Base-by-base conservation (phyloP, 2,329 filamentous ascomycete genomes). In the Coleophoma crateriformis region DNA sequence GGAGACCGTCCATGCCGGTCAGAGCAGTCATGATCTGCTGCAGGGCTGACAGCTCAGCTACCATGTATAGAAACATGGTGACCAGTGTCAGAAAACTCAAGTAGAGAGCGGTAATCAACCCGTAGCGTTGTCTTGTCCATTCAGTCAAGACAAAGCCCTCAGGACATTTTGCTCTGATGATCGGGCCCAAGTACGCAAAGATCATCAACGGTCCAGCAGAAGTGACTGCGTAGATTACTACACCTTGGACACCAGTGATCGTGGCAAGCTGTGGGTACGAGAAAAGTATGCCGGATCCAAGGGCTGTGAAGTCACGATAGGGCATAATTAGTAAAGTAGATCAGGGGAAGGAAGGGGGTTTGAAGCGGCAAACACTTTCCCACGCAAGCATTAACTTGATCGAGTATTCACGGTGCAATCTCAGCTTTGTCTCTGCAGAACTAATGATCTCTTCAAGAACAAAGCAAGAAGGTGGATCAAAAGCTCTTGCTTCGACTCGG, bases 321-420 rank as follows among this genome's bases (percentile, higher is more conserved):
- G 48, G 45, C 64, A 59, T 62, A 65, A 68, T 79, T 69, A 79
- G 74, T 69, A 65, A 54, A 56, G 48, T 58, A 59, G 54, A 58
- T 27, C 8, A 58, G 54, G 42, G 56, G 46, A 53, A 60, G 58
- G 60, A 63, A 66, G 62, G 60, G 64, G 67, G 69, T 67, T 70
- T 73, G 52, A 82, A 89, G 87, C 87, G 88, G 88, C 88, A 91
- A 87, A 88, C 92, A 88, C 79, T 91, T 92, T 87, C 88, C 85
- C 88, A 92, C 88, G 88, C 88, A 94, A 94, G 88, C 86, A 90
- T 92, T 94, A 92, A 88, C 88, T 94, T 94, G 88, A 88, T 94
- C 88, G 88, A 92, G 88, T 92, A 84, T 73, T 87, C 76, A 91
- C 88, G 88, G 88, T 94, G 82, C 86, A 84, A 85, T 92, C 88